Evolutionary conservation across 2,329 filamentous ascomycete species (phyloP).

Genomic region (Lachnellula willkommii): DNA sequence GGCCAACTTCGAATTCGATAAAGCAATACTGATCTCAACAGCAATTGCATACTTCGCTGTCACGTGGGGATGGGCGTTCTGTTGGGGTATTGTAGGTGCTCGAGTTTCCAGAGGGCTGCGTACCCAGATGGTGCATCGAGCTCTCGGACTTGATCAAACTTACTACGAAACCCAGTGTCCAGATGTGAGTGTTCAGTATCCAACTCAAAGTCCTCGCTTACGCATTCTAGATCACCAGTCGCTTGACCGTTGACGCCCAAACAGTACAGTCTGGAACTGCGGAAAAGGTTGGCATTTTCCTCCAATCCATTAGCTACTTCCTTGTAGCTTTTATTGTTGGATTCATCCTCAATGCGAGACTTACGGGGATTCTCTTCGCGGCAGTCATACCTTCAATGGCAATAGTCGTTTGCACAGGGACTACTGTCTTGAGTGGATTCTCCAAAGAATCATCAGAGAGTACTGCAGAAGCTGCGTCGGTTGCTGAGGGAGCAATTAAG

Average conservation of each 20-base stretch:
- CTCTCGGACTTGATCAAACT: conserved; percentile 46
- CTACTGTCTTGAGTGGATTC: conserved; percentile 38
- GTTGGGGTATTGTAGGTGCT: conserved; percentile 46
- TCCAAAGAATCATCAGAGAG: conserved; percentile 38
- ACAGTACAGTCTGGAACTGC: conserved; percentile 53
- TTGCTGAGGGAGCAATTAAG: conserved; percentile 47
- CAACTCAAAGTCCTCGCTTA: conserved; percentile 34
- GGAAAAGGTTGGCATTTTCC: conserved; percentile 55
- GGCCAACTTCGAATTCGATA: neutral
- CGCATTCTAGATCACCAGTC: conserved; percentile 45
- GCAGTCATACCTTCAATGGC: conserved; percentile 47
- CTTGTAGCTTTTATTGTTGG: conserved; percentile 53
- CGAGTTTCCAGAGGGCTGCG: conserved; percentile 43
- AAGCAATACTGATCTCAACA: conserved; percentile 4
- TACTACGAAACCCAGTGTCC: conserved; percentile 47
- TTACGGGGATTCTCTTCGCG: conserved; percentile 50
- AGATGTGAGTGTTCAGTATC: conserved; percentile 36
- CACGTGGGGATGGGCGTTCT: conserved; percentile 44
- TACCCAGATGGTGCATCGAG: conserved; percentile 41
- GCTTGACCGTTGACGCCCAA: conserved; percentile 52
- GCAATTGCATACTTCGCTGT: conserved; percentile 44
- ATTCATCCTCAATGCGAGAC: conserved; percentile 50
- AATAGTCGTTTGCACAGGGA: conserved; percentile 42
- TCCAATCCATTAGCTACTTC: conserved; percentile 53
- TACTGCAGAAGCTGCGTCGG: conserved; percentile 44